A percentile compares a stretch with the other conserved stretches of the same genome.
phyloP scores from a whole-genome alignment of 139 green algal species.

The Pseudopediastrum boryanum region DNA sequence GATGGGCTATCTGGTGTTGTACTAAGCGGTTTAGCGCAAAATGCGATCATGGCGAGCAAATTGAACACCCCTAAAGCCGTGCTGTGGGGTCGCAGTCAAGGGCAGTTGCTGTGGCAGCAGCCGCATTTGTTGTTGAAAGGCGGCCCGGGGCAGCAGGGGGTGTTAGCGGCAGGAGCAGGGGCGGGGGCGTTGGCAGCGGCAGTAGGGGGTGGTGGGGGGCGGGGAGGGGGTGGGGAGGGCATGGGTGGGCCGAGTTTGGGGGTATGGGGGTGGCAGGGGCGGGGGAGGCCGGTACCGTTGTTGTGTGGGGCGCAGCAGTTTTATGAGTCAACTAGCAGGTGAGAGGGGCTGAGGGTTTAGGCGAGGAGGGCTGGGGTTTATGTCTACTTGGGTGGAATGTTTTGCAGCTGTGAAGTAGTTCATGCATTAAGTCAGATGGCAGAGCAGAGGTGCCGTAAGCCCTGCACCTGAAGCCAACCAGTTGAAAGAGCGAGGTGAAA shows the following conservation, averaged over 20 bases:
- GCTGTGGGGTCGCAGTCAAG: slow-evolving; percentile 53
- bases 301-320: too few relatives aligned
- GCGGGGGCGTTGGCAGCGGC: neutral
- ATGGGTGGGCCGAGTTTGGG: slow-evolving; percentile 19
- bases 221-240: neutral
- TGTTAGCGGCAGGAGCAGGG: neutral
- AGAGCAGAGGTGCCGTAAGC: too few relatives aligned
- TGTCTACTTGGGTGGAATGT: too few relatives aligned
- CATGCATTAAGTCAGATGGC: too few relatives aligned
- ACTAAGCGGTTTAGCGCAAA: slow-evolving; percentile 53
- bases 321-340: too few relatives aligned
- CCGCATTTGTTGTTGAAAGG: slow-evolving; percentile 12
- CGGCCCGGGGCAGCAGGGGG: neutral
- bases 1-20: slow-evolving; percentile 60
- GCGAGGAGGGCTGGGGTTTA: too few relatives aligned
- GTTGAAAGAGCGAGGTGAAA: too few relatives aligned
- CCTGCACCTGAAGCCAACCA: too few relatives aligned
- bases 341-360: too few relatives aligned
- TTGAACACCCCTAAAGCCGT: slow-evolving; percentile 41
- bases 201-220: neutral
- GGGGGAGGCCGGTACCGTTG: slow-evolving; percentile 7
- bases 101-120: slow-evolving; percentile 14
- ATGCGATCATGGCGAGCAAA: slow-evolving; percentile 16
- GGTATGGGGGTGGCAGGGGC: slow-evolving; percentile 18
- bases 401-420: too few relatives aligned